Conservation (phyloP, 2,329 filamentous ascomycete species). For the Botryotinia convoluta region DNA sequence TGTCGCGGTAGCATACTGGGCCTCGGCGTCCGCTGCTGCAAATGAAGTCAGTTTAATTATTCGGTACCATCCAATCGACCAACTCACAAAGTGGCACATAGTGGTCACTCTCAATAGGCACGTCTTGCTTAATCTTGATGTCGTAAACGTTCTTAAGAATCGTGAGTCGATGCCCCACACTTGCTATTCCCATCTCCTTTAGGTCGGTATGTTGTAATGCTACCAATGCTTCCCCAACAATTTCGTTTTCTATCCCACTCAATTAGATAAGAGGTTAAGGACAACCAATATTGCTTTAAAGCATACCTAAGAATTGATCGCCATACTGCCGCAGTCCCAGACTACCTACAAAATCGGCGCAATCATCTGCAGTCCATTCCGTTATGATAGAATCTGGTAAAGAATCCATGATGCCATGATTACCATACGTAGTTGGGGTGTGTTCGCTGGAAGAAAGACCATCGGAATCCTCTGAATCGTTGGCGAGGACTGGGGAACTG, state of each 20-base stretch:
- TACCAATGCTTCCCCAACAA: conserved; percentile 86
- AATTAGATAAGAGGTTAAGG: conserved; percentile 12
- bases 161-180: conserved; percentile 89
- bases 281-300: conserved; percentile 1
- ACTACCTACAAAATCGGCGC: conserved; percentile 80
- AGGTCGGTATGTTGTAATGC: conserved; percentile 88
- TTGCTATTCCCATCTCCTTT: conserved; percentile 89
- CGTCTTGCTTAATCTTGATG: conserved; percentile 89
- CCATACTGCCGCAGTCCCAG: conserved; percentile 82
- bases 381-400: conserved; percentile 73
- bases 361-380: conserved; percentile 82
- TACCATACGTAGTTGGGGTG: conserved; percentile 75
- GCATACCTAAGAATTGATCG: conserved; percentile 75
- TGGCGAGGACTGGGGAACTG: conserved; percentile 62
- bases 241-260: conserved; percentile 74
- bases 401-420: conserved; percentile 61
- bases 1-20: conserved; percentile 80
- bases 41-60: conserved; percentile 27
- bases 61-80: background rate
- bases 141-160: conserved; percentile 97
- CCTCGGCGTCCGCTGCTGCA: conserved; percentile 82
- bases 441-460: conserved; percentile 65
- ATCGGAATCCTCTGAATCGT: conserved; percentile 70
- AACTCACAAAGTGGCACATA: conserved; percentile 86
- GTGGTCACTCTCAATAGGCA: conserved; percentile 87